These are phyloP conservation scores for Leccinum griseonigrum DNA, from an alignment of 1,284 basidiomycete species.

Conservation along the genomic window DNA sequence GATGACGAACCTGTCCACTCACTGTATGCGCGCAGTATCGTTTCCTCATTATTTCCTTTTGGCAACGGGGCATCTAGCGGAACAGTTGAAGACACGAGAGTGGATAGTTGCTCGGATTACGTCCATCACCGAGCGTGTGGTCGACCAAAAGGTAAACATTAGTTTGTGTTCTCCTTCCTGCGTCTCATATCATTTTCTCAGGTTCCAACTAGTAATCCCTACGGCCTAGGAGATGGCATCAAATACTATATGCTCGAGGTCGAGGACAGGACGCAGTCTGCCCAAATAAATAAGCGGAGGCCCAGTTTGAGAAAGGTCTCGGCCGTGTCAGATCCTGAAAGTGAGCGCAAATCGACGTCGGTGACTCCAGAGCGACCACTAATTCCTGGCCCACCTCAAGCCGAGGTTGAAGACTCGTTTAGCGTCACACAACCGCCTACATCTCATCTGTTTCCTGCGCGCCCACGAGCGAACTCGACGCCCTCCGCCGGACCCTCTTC, in stretches of 20 bases:
- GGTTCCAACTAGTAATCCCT: constrained; percentile 74
- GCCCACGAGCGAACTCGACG: constrained; percentile 64
- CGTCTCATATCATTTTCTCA: constrained; percentile 30
- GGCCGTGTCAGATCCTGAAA: constrained; percentile 37
- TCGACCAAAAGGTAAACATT: constrained; percentile 66
- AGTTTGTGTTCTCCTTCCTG: background rate
- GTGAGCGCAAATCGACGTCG: constrained; percentile 34
- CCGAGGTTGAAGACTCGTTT: constrained; percentile 68
- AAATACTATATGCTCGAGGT: constrained; percentile 94
- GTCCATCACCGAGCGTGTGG: constrained; percentile 83
- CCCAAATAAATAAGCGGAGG: constrained; percentile 56
- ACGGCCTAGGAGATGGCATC: constrained; percentile 84
- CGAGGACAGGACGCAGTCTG: constrained; percentile 86
- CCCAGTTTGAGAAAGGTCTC: constrained; percentile 51
- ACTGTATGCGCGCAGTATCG: constrained; percentile 56
- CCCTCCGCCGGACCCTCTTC: constrained; percentile 70
- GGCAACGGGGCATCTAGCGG: constrained; percentile 78
- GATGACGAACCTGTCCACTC: background rate
- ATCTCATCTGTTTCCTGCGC: constrained; percentile 59
- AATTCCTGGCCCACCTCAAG: constrained; percentile 53
- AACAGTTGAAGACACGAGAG: constrained; percentile 83
- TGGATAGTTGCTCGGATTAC: constrained; percentile 95
- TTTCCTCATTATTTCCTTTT: constrained; percentile 97
- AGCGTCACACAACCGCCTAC: constrained; percentile 57
- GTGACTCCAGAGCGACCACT: constrained; percentile 32